Base-by-base conservation (phyloP, 2,329 filamentous ascomycete genomes). In the Ceratocystiopsis sp. region DNA sequence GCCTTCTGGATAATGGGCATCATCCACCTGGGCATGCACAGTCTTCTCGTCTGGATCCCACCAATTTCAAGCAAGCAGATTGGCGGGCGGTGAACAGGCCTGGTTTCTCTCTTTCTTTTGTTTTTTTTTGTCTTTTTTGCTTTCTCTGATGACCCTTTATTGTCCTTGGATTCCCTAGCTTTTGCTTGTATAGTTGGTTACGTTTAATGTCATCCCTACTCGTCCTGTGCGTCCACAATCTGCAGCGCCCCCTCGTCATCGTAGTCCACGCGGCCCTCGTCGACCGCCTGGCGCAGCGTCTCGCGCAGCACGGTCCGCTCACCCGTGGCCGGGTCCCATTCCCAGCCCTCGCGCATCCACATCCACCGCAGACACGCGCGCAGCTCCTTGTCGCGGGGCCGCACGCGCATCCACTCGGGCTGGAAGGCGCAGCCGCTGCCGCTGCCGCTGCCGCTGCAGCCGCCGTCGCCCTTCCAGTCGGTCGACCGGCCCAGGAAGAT, bases 371-470 rank as follows among this genome's bases (percentile, higher is more conserved):
- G 60, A 61, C 78, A 94, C 0, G 84, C 85, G 37, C 83, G 70
- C n/a, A 95, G 63, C 59, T 95, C 87, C 61, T 94, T 95, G 59
- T 95, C 87, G 37, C 68, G 63, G 0, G 87, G 85, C 40, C 81
- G 56, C 1, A 94, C 85, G 3, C 84, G 72, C 70, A 86, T 91
- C 87, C 87, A 95, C 59, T 95, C 87, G 0, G 85, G 84, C 52
- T 85, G 78, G 55, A 87, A 85, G 14, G 66, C 64, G 42, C 59
- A 10, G 21, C n/a, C 17, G 12, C 29, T 19, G 42, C 15, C 15
- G 35, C 9, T 5, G 19, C 8, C 38, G 34, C 8, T 2, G 21
- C 25, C 37, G 4, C 2, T 8, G 52, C 62, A 49, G 51, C 71
- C 55, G 33, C 35, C 17, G 52, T 60, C 64, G 1, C 80, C 81